Evolutionary conservation across 345 rosid genomes (phyloP), one percentile per base, ranked within the genome.

Genomic region (Dovyalis caffra): DNA sequence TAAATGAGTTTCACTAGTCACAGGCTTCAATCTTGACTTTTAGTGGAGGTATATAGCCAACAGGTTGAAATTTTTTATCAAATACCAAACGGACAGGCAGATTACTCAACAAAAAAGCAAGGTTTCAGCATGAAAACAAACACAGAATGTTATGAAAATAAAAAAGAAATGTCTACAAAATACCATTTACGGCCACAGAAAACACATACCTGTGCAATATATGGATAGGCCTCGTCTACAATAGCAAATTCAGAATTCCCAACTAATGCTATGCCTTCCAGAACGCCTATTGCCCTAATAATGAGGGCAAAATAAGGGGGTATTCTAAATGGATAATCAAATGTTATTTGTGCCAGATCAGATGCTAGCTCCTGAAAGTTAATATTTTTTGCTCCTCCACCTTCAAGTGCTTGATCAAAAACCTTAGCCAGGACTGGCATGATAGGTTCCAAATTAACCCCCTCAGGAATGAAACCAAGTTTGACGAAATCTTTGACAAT

Each of bases 341-440:
- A 92, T 68, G 99, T 92, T 76, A 95, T 95, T 80, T 95, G 97
- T 32, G 97, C 97, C 82, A 95, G 85, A 87, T 95, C 99, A 34
- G 97, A 78, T 76, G 99, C 97, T 80, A 95, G 86, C 86, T 95
- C 97, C 85, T 95, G 97, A 77, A 95, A 92, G 83, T 95, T 92
- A 31, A 95, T 71, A 81, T 86, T 89, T 85, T 92, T 95, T 9
- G 97, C 97, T 66, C 99, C 99, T 4, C 97, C 99, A 78, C 97
- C 99, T 89, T 95, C 99, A 61, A 91, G 97, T 70, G 99, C 99
- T 85, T 95, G 99, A 86, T 95, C 97, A 80, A 95, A 95, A 77
- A 95, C 99, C 86, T 88, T 95, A 58, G 92, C 99, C 71, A 95
- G 86, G 76, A 95, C 97, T 15, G 99, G 99, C 83, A 92, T 71